phyloP scores from a whole-genome alignment of 345 rosid species.

The Erucastrum elatum region DNA sequence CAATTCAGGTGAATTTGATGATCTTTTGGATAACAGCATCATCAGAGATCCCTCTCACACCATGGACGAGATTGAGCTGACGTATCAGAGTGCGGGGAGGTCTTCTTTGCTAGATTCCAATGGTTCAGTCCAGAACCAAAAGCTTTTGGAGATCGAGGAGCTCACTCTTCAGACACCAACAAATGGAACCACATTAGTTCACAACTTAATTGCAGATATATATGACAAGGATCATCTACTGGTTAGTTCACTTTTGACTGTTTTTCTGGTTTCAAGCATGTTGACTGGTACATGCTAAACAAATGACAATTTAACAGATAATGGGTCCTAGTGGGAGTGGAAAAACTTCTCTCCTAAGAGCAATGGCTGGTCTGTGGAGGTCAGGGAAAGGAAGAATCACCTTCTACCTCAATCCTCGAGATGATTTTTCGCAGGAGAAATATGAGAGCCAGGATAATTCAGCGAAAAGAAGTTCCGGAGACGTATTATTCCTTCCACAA shows the following conservation, averaged over 20 bases:
- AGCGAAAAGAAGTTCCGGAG: constrained; percentile 47
- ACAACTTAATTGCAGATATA: constrained; percentile 59
- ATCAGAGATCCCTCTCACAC: constrained; percentile 45
- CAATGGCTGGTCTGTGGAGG: constrained; percentile 94
- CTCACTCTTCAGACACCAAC: constrained; percentile 80
- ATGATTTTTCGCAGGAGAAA: constrained; percentile 39
- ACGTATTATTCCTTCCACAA: constrained; percentile 86
- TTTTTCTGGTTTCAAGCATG: constrained; percentile 22
- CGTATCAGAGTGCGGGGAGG: constrained; percentile 40
- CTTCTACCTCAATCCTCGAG: constrained; percentile 54
- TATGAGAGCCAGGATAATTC: constrained; percentile 42
- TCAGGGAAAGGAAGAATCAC: constrained; percentile 81
- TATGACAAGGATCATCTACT: constrained; percentile 67
- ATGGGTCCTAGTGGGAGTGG: constrained; percentile 95
- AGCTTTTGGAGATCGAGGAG: constrained; percentile 60
- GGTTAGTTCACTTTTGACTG: constrained; percentile 52
- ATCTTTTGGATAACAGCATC: constrained; percentile 60
- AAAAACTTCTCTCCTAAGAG: constrained; percentile 90
- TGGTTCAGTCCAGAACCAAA: constrained; percentile 50
- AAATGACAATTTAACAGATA: constrained; percentile 53
- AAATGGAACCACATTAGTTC: constrained; percentile 65
- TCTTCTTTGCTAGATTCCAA: constrained; percentile 49
- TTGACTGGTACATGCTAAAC: constrained; percentile 11
- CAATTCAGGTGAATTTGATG: constrained; percentile 90
- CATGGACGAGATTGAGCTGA: constrained; percentile 53